Conservation (phyloP, 805 yeast species). For the Wickerhamiella bombiphila region DNA sequence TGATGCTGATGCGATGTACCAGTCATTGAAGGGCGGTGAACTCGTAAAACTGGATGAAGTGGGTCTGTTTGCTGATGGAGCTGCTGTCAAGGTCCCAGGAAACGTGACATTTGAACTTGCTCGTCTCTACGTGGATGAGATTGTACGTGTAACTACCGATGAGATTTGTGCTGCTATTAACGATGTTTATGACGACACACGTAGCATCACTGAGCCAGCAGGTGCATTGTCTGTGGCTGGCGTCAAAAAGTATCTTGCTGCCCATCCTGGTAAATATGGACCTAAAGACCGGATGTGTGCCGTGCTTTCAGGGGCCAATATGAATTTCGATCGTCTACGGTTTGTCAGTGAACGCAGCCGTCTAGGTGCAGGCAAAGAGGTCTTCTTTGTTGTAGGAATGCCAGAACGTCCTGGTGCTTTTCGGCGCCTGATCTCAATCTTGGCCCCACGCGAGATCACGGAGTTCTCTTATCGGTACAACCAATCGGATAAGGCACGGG, state of each 20-base stretch:
- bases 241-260: constrained; percentile 59
- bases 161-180: constrained; percentile 95
- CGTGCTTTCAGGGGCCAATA: constrained; percentile 87
- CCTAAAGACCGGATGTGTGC: constrained; percentile 62
- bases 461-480: constrained; percentile 84
- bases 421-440: constrained; percentile 53
- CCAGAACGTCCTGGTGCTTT: constrained; percentile 93
- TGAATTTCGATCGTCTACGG: constrained; percentile 92
- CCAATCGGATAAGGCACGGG: constrained; percentile 40
- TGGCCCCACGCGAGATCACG: constrained; percentile 81
- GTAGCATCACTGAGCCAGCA: constrained; percentile 89
- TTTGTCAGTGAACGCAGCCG: constrained; percentile 96
- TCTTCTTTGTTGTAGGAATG: constrained; percentile 73
- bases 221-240: constrained; percentile 98
- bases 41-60: constrained; percentile 51
- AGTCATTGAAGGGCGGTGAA: constrained; percentile 43
- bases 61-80: constrained; percentile 97
- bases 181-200: constrained; percentile 90
- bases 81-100: constrained; percentile 85
- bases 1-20: constrained; percentile 87
- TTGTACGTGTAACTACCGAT: constrained; percentile 72
- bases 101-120: constrained; percentile 81
- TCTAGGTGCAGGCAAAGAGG: constrained; percentile 96
- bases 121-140: constrained; percentile 71
- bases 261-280: constrained; percentile 36